Base-by-base conservation (phyloP, 139 green algal genomes). In the Closterium sp. region DNA sequence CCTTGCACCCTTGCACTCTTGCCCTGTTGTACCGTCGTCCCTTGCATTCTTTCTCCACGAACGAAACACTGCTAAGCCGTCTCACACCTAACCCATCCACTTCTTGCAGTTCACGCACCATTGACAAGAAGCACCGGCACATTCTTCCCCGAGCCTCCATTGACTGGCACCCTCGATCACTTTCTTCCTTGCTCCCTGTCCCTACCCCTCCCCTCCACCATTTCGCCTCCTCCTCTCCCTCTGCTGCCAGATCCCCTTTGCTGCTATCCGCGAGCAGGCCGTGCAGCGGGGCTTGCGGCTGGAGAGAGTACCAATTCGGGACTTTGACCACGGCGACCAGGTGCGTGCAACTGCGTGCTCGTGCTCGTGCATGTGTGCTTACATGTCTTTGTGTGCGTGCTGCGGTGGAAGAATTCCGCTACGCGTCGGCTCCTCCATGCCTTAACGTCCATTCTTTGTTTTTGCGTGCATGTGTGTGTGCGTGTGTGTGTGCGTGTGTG, bases 311-410 rank as follows among this genome's bases (percentile, higher is more conserved):
- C 90, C 94, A 1, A 93, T 96, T 10, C 90, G 96, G 19, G 96
- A 97, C 90, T 97, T 97, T 91, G 96, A 97, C 92, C 94, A 96
- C 76, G 89, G 94, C 76, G 96, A 97, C 89, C 96, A 97, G 91
- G 91, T 94, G 64, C 6, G 87, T 88, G n/a, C n/a, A n/a, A n/a
- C n/a, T n/a, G n/a, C n/a, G n/a, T n/a, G n/a, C n/a, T n/a, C n/a
- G n/a, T n/a, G 76, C 76, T 85, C 76, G 25, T 85, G 25, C 28
- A n/a, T 28, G 28, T 85, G 25, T 85, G 28, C 76, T 28, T 85
- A 85, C n/a, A n/a, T n/a, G n/a, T n/a, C n/a, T n/a, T n/a, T n/a
- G n/a, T n/a, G n/a, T n/a, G n/a, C n/a, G n/a, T n/a, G n/a, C n/a
- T n/a, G n/a, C n/a, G n/a, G n/a, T n/a, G n/a, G n/a, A n/a, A n/a